These are phyloP conservation scores for Paramecium bursaria DNA, from an alignment of 73 alveolate genomes.

Conservation along the genomic window DNA sequence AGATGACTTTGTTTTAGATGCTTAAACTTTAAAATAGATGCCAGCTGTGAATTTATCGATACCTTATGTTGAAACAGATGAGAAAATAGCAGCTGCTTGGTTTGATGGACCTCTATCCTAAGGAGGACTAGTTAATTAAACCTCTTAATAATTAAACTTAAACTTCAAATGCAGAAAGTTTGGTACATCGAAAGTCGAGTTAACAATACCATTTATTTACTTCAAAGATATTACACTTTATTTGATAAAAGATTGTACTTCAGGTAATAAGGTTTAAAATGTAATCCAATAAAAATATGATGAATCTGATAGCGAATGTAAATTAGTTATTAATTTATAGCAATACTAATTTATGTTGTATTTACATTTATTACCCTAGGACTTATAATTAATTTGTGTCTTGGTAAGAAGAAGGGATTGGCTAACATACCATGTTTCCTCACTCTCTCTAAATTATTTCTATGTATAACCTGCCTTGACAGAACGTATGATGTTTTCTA, in stretches of 20 bases:
- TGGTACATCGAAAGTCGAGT: slow-evolving; percentile 42
- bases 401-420: slow-evolving; percentile 48
- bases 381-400: slow-evolving; percentile 10
- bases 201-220: slow-evolving; percentile 18
- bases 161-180: slow-evolving; percentile 19
- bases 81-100: slow-evolving; percentile 33
- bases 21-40: background rate
- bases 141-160: background rate
- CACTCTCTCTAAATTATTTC: background rate
- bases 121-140: slow-evolving; percentile 2
- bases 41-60: slow-evolving; percentile 17
- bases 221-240: slow-evolving; percentile 15
- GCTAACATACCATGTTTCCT: slow-evolving; percentile 33
- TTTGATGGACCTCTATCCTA: slow-evolving; percentile 24
- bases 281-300: slow-evolving; percentile 12
- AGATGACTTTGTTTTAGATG: slow-evolving; percentile 31
- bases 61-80: slow-evolving; percentile 47
- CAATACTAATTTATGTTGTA: background rate
- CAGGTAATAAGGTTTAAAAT: slow-evolving; percentile 14
- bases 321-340: background rate
- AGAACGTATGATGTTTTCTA: background rate
- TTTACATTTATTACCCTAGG: background rate
- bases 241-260: slow-evolving; percentile 32
- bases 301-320: slow-evolving; percentile 22
- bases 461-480: background rate